These are phyloP conservation scores for Teratosphaeria zuluensis DNA, from an alignment of 2,329 filamentous ascomycete genomes.

Conservation along the genomic window DNA sequence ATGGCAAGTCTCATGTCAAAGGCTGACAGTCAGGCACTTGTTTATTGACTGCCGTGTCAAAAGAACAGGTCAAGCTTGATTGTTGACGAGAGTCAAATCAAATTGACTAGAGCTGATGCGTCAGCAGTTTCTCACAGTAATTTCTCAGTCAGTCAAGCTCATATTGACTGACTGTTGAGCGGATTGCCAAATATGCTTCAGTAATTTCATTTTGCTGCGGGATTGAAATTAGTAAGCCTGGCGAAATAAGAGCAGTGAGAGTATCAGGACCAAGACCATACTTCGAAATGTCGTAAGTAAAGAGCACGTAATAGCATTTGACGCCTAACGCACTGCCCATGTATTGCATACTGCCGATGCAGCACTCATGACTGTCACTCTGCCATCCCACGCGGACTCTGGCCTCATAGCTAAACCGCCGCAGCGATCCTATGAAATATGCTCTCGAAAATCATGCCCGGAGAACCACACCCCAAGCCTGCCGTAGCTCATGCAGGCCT, in stretches of 20 bases:
- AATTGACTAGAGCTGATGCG: too few relatives aligned
- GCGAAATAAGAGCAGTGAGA: neutral
- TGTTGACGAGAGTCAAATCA: too few relatives aligned
- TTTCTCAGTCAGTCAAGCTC: too few relatives aligned
- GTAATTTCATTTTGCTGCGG: neutral
- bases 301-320: neutral
- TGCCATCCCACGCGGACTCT: neutral
- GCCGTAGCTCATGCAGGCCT: neutral
- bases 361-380: constrained; percentile 1
- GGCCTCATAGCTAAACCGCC: neutral
- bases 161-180: neutral
- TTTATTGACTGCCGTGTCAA: too few relatives aligned
- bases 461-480: neutral
- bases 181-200: neutral
- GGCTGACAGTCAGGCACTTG: too few relatives aligned
- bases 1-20: too few relatives aligned
- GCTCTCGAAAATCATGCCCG: neutral
- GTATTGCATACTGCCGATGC: constrained; percentile 2
- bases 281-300: neutral
- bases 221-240: neutral
- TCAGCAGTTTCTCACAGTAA: too few relatives aligned
- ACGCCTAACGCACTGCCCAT: constrained; percentile 1
- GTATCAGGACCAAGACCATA: neutral
- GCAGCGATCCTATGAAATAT: neutral
- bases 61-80: too few relatives aligned